Evolutionary conservation across 2,329 filamentous ascomycete species (phyloP), one percentile per base, ranked within the genome.

Genomic region (Trichophyton simii): DNA sequence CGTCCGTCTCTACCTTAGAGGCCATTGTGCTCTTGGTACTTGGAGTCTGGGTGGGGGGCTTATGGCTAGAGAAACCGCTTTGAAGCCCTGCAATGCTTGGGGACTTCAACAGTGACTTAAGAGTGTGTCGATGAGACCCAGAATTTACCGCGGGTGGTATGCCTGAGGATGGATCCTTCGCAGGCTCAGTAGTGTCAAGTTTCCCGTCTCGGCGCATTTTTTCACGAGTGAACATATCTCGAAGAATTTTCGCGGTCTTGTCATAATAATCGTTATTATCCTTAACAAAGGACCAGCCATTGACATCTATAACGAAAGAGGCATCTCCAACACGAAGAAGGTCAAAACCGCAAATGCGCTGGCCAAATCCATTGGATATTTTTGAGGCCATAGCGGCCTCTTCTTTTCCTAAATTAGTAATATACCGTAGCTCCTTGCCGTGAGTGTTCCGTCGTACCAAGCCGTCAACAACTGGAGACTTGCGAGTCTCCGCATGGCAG

Each of bases 261-360:
- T 97, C 89, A 72, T 99, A 99, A 74, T 99, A 99, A 63, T 95
- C 91, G 65, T 96, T 92, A 69, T 99, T 99, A 73, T 99, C 95
- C 73, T 99, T 99, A 73, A 99, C 94, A 69, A 99, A 99, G 71
- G 92, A 97, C 95, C 95, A 99, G 11, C 94, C 94, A 72, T 99
- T 99, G 68, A 99, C 94, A 69, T 99, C 94, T 67, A 99, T 99
- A 57, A 99, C 94, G 75, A 90, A 99, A 72, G 92, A 97, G 72
- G 89, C 89, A 15, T 91, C 89, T 58, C 85, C 86, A 11, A 91
- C 90, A 31, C 95, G 86, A 61, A 99, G 79, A 63, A 99, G 80
- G 72, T 99, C 94, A 69, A 99, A 99, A 0, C 94, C 94, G 71
- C 94, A 99, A 2, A 99, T 91, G 60, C 90, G 82, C 73, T 99